These are phyloP conservation scores for Erodium trifolium DNA, from an alignment of 441 rosid genomes.

Conservation along the genomic window DNA sequence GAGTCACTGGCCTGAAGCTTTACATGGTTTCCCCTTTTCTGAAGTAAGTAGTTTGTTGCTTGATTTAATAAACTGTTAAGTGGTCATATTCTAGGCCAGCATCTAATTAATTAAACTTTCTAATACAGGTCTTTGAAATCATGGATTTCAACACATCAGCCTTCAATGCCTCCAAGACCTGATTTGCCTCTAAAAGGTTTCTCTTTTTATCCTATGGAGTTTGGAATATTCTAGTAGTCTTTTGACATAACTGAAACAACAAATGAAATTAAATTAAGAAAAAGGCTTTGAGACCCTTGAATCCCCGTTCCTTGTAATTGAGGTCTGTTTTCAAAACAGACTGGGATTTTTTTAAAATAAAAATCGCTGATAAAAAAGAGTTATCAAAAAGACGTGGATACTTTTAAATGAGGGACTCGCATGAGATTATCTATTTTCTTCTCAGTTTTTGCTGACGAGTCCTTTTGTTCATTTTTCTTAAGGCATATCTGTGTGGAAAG, in stretches of 20 bases:
- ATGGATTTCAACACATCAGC: slow-evolving; percentile 62
- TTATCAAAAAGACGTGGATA: background rate
- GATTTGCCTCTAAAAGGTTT: slow-evolving; percentile 67
- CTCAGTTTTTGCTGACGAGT: slow-evolving; percentile 3
- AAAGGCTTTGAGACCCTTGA: too few species aligned
- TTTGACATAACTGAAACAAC: background rate
- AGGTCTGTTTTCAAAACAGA: too few species aligned
- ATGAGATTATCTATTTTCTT: too few species aligned
- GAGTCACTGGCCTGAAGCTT: slow-evolving; percentile 77
- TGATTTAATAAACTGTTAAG: slow-evolving; percentile 2
- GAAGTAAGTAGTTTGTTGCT: slow-evolving; percentile 39
- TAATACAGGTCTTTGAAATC: slow-evolving; percentile 54
- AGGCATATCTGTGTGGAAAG: slow-evolving; percentile 69
- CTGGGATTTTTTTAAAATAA: too few species aligned
- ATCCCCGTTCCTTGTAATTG: too few species aligned
- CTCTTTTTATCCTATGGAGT: slow-evolving; percentile 8
- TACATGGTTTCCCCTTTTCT: slow-evolving; percentile 97
- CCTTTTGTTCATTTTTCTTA: slow-evolving; percentile 5
- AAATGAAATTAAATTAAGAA: background rate
- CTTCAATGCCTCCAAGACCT: slow-evolving; percentile 47
- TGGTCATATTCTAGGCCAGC: background rate
- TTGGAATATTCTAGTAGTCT: background rate
- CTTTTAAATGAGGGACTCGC: background rate
- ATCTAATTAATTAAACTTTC: slow-evolving; percentile 15
- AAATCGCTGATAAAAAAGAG: too few species aligned